Evolutionary conservation across 2,329 filamentous ascomycete genomes (phyloP).

Genomic region (Penicillium sp.): DNA sequence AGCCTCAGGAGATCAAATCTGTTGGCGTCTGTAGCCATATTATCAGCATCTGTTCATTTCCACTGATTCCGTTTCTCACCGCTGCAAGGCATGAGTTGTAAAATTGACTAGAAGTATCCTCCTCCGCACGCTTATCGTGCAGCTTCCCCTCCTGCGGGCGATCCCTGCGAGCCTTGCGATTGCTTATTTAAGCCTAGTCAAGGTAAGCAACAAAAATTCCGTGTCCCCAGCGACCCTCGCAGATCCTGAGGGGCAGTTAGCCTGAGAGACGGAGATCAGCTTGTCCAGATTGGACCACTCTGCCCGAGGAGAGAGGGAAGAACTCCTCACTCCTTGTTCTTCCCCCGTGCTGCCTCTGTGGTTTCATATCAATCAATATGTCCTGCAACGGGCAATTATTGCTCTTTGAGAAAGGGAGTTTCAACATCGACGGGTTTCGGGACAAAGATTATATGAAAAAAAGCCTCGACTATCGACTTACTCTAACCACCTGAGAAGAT

Average conservation of each 20-base stretch:
- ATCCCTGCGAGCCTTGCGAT: constrained; percentile 4
- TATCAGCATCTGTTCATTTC: neutral
- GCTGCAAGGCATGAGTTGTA: constrained; percentile 13
- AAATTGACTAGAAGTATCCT: neutral
- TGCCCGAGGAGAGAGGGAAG: neutral
- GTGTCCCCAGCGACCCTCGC: constrained; percentile 12
- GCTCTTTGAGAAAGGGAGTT: neutral
- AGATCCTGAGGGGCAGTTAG: constrained; percentile 15
- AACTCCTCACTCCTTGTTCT: neutral
- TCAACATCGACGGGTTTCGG: neutral
- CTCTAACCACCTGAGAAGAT: constrained; percentile 1
- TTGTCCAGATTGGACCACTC: constrained; percentile 12
- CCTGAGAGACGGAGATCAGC: constrained; percentile 6
- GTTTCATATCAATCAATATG: neutral
- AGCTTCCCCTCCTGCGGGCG: constrained; percentile 1
- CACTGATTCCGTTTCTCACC: neutral
- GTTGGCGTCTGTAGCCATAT: neutral
- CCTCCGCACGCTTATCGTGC: constrained; percentile 3
- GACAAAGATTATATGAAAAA: constrained; percentile 12
- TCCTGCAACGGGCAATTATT: neutral
- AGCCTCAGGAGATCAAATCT: neutral
- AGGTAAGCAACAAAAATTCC: constrained; percentile 8
- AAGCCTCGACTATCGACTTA: neutral
- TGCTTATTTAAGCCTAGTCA: constrained; percentile 9
- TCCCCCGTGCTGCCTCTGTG: neutral